Conservation (phyloP, 164 flowering plant species). For the Macadamia integrifolia region DNA sequence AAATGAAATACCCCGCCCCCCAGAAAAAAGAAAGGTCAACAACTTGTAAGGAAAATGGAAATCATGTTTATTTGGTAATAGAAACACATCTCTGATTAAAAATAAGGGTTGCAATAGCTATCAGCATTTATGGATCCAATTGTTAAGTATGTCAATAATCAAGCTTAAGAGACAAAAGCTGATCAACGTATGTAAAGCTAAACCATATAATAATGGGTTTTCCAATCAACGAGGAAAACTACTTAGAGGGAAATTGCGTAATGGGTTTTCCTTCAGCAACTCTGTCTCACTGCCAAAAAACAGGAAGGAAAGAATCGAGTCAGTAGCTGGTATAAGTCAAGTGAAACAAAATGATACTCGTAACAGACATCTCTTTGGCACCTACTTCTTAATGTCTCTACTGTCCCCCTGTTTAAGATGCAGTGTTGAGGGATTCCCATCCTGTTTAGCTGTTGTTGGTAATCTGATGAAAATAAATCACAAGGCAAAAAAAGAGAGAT, state of each 20-base stretch:
- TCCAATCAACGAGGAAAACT: conserved; percentile 59
- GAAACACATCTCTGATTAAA: too few species aligned
- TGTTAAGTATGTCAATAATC: neutral
- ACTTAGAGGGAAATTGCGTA: conserved; percentile 70
- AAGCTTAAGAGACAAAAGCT: conserved; percentile 7
- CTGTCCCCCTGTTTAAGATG: conserved; percentile 50
- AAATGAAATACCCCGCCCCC: too few species aligned
- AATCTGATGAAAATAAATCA: conserved; percentile 16
- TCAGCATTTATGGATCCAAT: too few species aligned
- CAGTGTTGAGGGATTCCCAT: conserved; percentile 33
- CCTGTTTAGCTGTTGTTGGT: conserved; percentile 14
- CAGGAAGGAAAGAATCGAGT: neutral
- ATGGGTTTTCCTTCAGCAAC: conserved; percentile 68
- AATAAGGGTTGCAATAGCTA: too few species aligned
- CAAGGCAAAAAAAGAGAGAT: too few species aligned
- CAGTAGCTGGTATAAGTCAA: neutral
- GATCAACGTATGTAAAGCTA: neutral
- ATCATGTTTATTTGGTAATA: too few species aligned
- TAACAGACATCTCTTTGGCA: neutral
- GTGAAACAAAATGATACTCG: neutral
- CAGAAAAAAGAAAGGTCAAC: too few species aligned
- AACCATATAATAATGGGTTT: conserved; percentile 7
- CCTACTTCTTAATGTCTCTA: conserved; percentile 56
- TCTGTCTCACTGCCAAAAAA: conserved; percentile 65
- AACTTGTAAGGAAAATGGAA: too few species aligned